phyloP scores from a whole-genome alignment of 2,329 filamentous ascomycete species.

The Penicillium olsonii region DNA sequence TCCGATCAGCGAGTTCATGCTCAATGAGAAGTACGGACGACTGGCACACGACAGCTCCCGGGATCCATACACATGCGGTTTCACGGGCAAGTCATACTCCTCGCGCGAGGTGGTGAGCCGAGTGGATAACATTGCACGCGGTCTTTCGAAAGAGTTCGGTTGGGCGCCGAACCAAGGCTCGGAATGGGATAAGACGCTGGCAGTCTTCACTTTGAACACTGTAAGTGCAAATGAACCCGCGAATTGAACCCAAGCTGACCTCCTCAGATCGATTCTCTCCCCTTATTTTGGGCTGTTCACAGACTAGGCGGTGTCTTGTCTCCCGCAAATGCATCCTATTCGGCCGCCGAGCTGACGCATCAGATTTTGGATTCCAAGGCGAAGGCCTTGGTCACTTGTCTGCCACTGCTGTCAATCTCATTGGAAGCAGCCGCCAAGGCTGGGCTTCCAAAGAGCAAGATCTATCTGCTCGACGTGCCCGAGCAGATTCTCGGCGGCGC shows the following conservation, averaged over 20 bases:
- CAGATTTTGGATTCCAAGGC: conserved; percentile 70
- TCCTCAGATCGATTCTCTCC: conserved; percentile 71
- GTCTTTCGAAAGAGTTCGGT: conserved; percentile 68
- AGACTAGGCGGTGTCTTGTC: conserved; percentile 72
- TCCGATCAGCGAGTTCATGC: conserved; percentile 74
- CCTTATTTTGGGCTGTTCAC: conserved; percentile 72
- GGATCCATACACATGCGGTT: conserved; percentile 74
- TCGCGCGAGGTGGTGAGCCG: conserved; percentile 64
- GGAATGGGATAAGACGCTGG: conserved; percentile 80
- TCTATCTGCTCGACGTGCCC: conserved; percentile 71
- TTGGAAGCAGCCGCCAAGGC: conserved; percentile 64
- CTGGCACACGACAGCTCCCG: conserved; percentile 62
- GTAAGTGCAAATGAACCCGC: conserved; percentile 46
- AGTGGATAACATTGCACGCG: conserved; percentile 67
- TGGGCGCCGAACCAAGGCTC: conserved; percentile 70
- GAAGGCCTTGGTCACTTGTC: conserved; percentile 71
- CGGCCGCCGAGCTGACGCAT: conserved; percentile 67
- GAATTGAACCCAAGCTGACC: neutral
- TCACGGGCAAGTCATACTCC: conserved; percentile 69
- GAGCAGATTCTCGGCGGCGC: conserved; percentile 53
- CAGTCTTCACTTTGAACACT: conserved; percentile 77
- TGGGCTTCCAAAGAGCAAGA: conserved; percentile 63
- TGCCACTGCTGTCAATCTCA: conserved; percentile 65
- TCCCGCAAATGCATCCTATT: conserved; percentile 75
- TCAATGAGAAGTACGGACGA: conserved; percentile 70